phyloP scores from a whole-genome alignment of 768 basidiomycete genomes.

The Mycena albidolilacea region DNA sequence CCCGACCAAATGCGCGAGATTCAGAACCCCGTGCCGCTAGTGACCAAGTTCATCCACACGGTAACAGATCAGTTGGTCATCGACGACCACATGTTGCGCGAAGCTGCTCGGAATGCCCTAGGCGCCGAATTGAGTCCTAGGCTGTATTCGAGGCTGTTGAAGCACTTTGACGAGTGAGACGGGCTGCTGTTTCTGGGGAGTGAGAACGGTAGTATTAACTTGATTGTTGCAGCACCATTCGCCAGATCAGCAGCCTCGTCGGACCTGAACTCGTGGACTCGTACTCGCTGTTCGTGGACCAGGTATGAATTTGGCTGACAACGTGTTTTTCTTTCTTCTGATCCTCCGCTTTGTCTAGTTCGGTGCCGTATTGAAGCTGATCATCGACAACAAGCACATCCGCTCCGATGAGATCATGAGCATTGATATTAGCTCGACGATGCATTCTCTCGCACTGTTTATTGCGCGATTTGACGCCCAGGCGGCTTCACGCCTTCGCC shows the following conservation, averaged over 20 bases:
- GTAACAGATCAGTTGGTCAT: constrained; percentile 78
- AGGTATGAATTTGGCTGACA: constrained; percentile 58
- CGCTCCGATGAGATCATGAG: constrained; percentile 72
- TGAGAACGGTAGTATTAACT: background rate
- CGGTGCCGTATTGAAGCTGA: constrained; percentile 80
- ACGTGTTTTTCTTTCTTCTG: background rate
- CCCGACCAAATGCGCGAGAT: constrained; percentile 82
- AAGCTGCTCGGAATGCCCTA: constrained; percentile 84
- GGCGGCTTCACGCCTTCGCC: constrained; percentile 73
- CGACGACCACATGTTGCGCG: constrained; percentile 78
- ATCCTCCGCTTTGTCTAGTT: constrained; percentile 61
- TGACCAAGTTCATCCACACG: constrained; percentile 76
- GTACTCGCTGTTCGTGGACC: constrained; percentile 76
- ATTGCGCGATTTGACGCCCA: constrained; percentile 73
- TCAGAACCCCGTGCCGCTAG: constrained; percentile 68
- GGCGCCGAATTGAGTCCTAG: constrained; percentile 84
- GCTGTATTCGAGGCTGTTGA: constrained; percentile 77
- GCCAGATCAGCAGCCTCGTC: constrained; percentile 61
- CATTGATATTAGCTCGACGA: constrained; percentile 74
- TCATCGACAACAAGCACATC: constrained; percentile 79
- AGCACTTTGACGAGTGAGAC: constrained; percentile 80
- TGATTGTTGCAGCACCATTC: constrained; percentile 59
- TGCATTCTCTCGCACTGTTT: constrained; percentile 73
- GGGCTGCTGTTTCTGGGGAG: background rate
- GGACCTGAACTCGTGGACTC: constrained; percentile 59